Base-by-base conservation (phyloP, 768 basidiomycete genomes). In the Hortiboletus campestris region DNA sequence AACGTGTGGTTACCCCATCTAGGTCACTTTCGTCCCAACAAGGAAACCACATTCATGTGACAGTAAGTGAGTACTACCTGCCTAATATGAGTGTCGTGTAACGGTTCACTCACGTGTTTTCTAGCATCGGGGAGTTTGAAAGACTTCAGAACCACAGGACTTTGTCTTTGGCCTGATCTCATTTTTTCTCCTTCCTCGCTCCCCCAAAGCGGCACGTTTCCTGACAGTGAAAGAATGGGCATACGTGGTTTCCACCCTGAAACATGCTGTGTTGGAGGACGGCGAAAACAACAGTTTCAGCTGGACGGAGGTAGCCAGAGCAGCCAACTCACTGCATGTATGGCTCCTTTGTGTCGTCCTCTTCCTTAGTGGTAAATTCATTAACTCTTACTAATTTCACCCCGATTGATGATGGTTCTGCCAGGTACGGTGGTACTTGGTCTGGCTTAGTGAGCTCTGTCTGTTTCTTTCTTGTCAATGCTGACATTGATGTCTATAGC, bases 241-340 rank as follows among this genome's bases (percentile, higher is more conserved):
- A 81, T 56, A 25, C 25, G 71, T 83, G 40, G 58, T 71, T 44
- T 59, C 58, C 40, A 39, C 31, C 46, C 46, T 67, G 48, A 68
- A 64, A 55, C 34, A 47, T 1, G 58, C 55, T 28, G 50, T 75
- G 71, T 61, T 73, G 62, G 50, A 74, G 73, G 77, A 81, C 51
- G 55, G 76, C 14, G 58, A 75, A n/a, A 57, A 58, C 12, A 81
- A 85, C 55, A 35, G 13, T 1, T 85, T 86, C 66, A 80, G 75
- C 56, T 86, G 84, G 84, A 62, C 49, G 8, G 84, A 88, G 63
- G 80, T 85, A n/a, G 55, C 65, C 8, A 73, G 67, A 61, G 76
- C 79, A 0, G 78, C 78, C 59, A 76, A 66, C 22, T 75, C 80
- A 2, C 80, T 80, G 0, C 86, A 88, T 4, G 76, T 84, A 12